phyloP scores from a whole-genome alignment of 2,329 filamentous ascomycete genomes.

The Setomelanomma holmii region DNA sequence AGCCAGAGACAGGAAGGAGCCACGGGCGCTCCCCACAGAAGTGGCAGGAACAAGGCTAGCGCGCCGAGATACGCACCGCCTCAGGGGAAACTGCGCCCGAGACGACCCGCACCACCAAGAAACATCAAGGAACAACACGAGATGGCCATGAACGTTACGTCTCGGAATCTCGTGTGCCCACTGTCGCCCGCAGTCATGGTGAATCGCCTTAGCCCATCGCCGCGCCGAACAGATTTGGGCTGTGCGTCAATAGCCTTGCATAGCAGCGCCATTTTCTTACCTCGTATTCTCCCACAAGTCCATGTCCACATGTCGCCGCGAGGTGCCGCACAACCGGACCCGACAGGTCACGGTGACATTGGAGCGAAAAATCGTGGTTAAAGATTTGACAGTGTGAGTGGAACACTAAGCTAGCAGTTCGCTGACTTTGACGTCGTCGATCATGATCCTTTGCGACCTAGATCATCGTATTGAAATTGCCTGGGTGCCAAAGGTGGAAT shows the following conservation, averaged over 20 bases:
- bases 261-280: neutral
- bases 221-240: neutral
- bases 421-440: neutral
- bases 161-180: neutral
- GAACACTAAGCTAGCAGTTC: neutral
- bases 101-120: conserved; percentile 1
- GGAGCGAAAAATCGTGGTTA: neutral
- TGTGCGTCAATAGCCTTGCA: neutral
- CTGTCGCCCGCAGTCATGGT: neutral
- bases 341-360: neutral
- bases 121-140: neutral
- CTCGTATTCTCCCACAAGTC: neutral
- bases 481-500: neutral
- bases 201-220: neutral
- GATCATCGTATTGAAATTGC: neutral
- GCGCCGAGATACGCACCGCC: conserved; percentile 3
- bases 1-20: conserved; percentile 11
- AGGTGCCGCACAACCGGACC: neutral
- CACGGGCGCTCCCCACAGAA: conserved; percentile 11
- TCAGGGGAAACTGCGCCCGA: conserved; percentile 18
- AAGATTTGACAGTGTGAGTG: neutral
- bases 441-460: neutral
- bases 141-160: conserved; percentile 1
- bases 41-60: conserved; percentile 16
- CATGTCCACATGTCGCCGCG: neutral